Base-by-base conservation (phyloP, 345 rosid species). In the Aurinia saxatilis region DNA sequence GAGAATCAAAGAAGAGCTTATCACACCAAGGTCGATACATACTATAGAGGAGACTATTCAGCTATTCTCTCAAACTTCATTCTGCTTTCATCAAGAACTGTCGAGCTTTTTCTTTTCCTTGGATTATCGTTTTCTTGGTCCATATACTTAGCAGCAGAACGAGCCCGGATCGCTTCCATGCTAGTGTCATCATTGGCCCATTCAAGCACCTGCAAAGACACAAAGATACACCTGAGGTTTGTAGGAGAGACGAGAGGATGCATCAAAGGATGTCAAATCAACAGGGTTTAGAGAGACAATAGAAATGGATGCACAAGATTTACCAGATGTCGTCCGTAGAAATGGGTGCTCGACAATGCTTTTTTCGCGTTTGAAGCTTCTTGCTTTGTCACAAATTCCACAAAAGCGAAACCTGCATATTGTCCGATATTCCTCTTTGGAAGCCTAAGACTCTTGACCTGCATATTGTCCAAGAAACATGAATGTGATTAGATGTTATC, bases 141-240 rank as follows among this genome's bases (percentile, higher is more conserved):
- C 3, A 78, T 76, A 73, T 84, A 87, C 61, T 85, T 90, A 10
- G 90, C 88, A 36, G 88, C 85, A 13, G 91, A 87, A 66, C 96
- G 81, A 51, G 79, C 78, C 11, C 96, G 73, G 57, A 81, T 68
- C 45, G 83, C 90, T 76, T 90, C 95, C 78, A 90, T 67, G 73
- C 78, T 88, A 80, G 79, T 86, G n/a, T 92, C 92, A 79, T 93
- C 96, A 48, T 90, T 85, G 0, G 95, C 97, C 73, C 92, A 84
- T 73, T 87, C 95, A 35, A 88, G 64, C 55, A 90, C 85, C 97
- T 93, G 67, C 52, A 57, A 57, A 33, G 12, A 18, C 13, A 7
- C 30, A 4, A 29, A 12, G 7, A 27, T 21, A 27, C 30, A 27
- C 5, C 30, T 21, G 6, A 27, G 30, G 30, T 27, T 27, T 27